Conservation (phyloP, 257 asterid species). For the Lithospermum erythrorhizon region DNA sequence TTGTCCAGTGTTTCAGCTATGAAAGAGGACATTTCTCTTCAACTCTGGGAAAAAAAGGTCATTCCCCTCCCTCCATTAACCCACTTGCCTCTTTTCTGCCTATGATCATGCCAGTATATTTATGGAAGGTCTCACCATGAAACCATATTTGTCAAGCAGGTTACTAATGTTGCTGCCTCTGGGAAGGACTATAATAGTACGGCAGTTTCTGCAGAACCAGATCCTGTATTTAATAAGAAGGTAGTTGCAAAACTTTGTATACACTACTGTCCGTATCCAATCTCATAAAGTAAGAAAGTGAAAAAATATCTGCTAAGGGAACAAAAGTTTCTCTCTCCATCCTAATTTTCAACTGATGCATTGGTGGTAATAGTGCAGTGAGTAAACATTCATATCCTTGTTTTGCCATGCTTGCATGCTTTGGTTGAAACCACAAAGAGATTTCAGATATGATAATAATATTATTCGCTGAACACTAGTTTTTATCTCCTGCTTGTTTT, state of each 20-base stretch:
- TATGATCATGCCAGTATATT: neutral
- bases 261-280: neutral
- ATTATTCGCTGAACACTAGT: too few species aligned
- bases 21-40: conserved; percentile 51
- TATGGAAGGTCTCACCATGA: conserved; percentile 6
- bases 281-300: neutral
- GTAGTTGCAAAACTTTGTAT: conserved; percentile 20
- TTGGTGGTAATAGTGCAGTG: too few species aligned
- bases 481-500: too few species aligned
- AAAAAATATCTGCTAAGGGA: neutral
- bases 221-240: conserved; percentile 72
- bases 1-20: conserved; percentile 42
- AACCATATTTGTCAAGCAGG: conserved; percentile 33
- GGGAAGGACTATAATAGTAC: conserved; percentile 42
- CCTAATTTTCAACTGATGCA: neutral
- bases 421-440: too few species aligned
- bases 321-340: neutral
- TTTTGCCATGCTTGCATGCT: too few species aligned
- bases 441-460: too few species aligned
- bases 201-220: conserved; percentile 53
- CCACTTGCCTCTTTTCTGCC: neutral
- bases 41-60: conserved; percentile 74
- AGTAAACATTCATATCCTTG: too few species aligned
- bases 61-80: neutral
- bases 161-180: conserved; percentile 35